Evolutionary conservation across 1,284 basidiomycete genomes (phyloP).

Genomic region (Puccinia triticina): DNA sequence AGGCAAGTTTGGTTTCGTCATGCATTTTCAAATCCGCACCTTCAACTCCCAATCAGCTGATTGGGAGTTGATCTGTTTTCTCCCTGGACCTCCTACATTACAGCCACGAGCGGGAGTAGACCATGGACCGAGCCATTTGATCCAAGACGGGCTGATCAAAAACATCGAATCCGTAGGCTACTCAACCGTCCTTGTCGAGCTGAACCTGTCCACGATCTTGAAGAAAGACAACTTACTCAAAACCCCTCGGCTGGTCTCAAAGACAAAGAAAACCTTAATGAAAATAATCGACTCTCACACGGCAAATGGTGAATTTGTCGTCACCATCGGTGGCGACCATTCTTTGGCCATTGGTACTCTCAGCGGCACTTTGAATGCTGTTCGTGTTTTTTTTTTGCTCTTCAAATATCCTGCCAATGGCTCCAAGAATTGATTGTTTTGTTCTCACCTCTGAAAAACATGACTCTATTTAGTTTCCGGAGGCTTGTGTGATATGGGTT

Average conservation of each 20-base stretch:
- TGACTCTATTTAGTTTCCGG: constrained; percentile 63
- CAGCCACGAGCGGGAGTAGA: constrained; percentile 83
- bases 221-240: constrained; percentile 72
- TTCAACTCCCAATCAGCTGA: constrained; percentile 17
- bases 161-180: constrained; percentile 77
- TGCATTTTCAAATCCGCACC: constrained; percentile 45
- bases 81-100: too few relatives aligned
- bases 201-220: constrained; percentile 67
- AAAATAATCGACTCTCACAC: constrained; percentile 74
- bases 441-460: not conserved
- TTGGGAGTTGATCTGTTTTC: too few relatives aligned
- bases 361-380: constrained; percentile 71
- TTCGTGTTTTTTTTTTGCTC: constrained; percentile 60
- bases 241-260: constrained; percentile 79
- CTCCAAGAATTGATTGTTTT: constrained; percentile 49
- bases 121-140: constrained; percentile 80
- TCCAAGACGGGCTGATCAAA: constrained; percentile 77
- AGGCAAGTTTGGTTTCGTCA: constrained; percentile 41
- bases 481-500: constrained; percentile 82
- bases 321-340: constrained; percentile 97
- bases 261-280: constrained; percentile 81
- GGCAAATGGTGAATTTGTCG: constrained; percentile 75
- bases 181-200: constrained; percentile 83
- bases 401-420: not conserved
- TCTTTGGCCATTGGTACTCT: constrained; percentile 91